These are phyloP conservation scores for Phytophthora uliginosa DNA, from an alignment of 352 stramenopile genomes.

Conservation along the genomic window DNA sequence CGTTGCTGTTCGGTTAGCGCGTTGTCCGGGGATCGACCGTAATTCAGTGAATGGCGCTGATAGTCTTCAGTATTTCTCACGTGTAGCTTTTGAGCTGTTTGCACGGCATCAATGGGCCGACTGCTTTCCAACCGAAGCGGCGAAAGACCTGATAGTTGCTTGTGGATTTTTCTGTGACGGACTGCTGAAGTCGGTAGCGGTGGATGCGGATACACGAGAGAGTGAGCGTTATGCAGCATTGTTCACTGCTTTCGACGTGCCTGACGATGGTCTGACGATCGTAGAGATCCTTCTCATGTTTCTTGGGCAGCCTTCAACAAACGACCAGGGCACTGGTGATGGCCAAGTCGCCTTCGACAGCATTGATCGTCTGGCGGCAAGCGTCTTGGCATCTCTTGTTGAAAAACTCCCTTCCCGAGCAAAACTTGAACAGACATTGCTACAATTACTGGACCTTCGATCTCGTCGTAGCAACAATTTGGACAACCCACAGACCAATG, in stretches of 20 bases:
- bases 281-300: constrained; percentile 29
- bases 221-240: background rate
- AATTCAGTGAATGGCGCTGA: background rate
- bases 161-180: constrained; percentile 27
- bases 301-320: constrained; percentile 14
- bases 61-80: constrained; percentile 19
- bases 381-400: constrained; percentile 14
- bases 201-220: constrained; percentile 15
- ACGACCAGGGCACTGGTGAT: background rate
- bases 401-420: constrained; percentile 25
- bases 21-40: constrained; percentile 1
- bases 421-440: constrained; percentile 13
- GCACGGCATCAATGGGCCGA: constrained; percentile 1
- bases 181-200: constrained; percentile 6
- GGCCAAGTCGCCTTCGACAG: constrained; percentile 12
- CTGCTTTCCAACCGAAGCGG: constrained; percentile 7
- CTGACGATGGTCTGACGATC: constrained; percentile 15
- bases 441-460: constrained; percentile 13
- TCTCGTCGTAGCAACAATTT: background rate
- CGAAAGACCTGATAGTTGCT: constrained; percentile 21
- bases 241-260: background rate
- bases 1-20: constrained; percentile 16
- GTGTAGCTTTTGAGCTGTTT: constrained; percentile 29
- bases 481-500: background rate
- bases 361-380: constrained; percentile 24